Conservation (phyloP, 2,329 filamentous ascomycete species). For the Phoma sp. region DNA sequence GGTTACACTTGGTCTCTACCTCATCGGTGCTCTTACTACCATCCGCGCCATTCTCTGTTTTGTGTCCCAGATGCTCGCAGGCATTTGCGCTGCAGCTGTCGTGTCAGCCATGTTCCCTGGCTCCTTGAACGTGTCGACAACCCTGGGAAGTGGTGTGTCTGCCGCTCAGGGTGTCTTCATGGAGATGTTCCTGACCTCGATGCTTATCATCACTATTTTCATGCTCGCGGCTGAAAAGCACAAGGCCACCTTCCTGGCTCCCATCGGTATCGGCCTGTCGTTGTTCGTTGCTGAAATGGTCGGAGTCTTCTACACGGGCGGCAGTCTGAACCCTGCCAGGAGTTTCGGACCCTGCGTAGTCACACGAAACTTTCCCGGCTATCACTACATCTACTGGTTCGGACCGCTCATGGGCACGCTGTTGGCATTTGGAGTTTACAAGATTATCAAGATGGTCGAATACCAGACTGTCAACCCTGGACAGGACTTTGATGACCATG, state of each 20-base stretch:
- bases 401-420: slow-evolving; percentile 45
- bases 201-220: slow-evolving; percentile 51
- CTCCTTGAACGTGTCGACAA: slow-evolving; percentile 43
- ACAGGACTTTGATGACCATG: slow-evolving; percentile 48
- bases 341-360: slow-evolving; percentile 51
- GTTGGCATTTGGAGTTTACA: slow-evolving; percentile 48
- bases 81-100: slow-evolving; percentile 45
- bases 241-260: slow-evolving; percentile 72
- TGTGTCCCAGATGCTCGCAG: slow-evolving; percentile 45
- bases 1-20: slow-evolving; percentile 47
- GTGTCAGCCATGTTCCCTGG: slow-evolving; percentile 46
- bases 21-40: slow-evolving; percentile 37
- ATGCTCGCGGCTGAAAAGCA: slow-evolving; percentile 78
- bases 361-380: slow-evolving; percentile 42
- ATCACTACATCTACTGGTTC: slow-evolving; percentile 55
- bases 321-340: slow-evolving; percentile 50
- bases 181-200: slow-evolving; percentile 49
- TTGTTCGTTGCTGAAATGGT: slow-evolving; percentile 67
- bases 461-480: slow-evolving; percentile 52
- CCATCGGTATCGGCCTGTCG: slow-evolving; percentile 72
- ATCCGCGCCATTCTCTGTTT: slow-evolving; percentile 41
- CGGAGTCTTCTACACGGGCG: slow-evolving; percentile 54
- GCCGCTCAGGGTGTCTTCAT: slow-evolving; percentile 46
- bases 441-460: slow-evolving; percentile 49
- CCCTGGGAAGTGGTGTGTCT: slow-evolving; percentile 39